Base-by-base conservation (phyloP, 805 yeast genomes). In the Ogataea polymorpha region DNA sequence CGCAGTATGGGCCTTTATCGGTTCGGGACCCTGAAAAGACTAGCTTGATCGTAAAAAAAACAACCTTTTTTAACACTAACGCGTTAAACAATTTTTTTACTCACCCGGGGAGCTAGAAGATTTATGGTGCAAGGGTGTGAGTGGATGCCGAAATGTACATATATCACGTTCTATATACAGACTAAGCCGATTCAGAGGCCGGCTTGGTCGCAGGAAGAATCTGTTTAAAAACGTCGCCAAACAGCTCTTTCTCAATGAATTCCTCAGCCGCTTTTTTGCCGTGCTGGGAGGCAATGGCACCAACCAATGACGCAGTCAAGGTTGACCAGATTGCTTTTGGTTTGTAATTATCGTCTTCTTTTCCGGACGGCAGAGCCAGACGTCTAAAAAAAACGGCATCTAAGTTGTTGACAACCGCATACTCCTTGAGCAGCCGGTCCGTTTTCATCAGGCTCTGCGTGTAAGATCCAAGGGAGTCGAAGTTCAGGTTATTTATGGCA, bases 361-460 rank as follows among this genome's bases (percentile, higher is more conserved):
- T 52, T n/a, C 53, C 53, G 15, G 47, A 42, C 10, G 54, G 54
- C 12, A 50, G 42, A 2, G 64, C 60, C 21, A 75, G 72, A 55
- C 75, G 80, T 85, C 90, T 83, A 64, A 82, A 85, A 59, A 83
- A 70, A 15, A 76, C 64, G 8, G 72, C 57, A 49, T 72, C 75
- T 46, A 85, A 62, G 9, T 72, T 70, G 35, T 64, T 63, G 20
- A 58, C 45, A 55, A 70, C 68, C 21, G 85, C 76, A 58, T 75
- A 80, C 17, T 69, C 61, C 0, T 83, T 78, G 42, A 78, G 55
- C 2, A 74, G 58, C 45, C 62, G 61, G 41, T 77, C 75, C 5
- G 82, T 75, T 44, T 72, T 65, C 41, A 81, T 55, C 48, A 68
- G 66, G 56, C 72, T 77, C 37, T 82, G 72, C 30, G 69, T 59